phyloP scores from a whole-genome alignment of 345 rosid genomes.

The Microcos paniculata region DNA sequence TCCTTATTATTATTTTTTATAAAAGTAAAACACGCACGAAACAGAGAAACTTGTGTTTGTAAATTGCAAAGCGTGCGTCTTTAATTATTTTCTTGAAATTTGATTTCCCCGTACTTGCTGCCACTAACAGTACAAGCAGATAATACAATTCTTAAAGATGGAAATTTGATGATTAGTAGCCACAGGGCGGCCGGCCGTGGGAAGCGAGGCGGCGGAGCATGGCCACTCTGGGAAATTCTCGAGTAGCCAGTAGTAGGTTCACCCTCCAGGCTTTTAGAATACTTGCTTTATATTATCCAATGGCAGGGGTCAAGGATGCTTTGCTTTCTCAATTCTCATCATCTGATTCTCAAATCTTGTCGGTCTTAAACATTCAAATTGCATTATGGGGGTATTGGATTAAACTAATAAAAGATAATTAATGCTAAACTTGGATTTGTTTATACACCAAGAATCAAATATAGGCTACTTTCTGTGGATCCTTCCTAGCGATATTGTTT shows the following conservation, averaged over 20 bases:
- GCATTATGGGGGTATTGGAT: too few relatives aligned
- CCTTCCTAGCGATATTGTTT: background rate
- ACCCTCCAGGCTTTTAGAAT: background rate
- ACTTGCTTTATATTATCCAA: background rate
- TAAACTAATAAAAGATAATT: background rate
- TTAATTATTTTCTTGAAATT: background rate
- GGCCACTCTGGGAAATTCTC: too few relatives aligned
- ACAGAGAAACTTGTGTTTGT: background rate
- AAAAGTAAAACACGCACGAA: background rate
- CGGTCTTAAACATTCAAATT: background rate
- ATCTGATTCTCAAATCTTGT: background rate
- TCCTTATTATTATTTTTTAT: too few relatives aligned
- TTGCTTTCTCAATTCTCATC: background rate
- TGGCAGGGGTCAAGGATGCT: background rate
- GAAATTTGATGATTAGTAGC: too few relatives aligned
- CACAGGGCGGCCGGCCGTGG: too few relatives aligned
- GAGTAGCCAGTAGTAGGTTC: background rate
- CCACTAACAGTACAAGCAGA: too few relatives aligned
- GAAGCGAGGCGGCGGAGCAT: too few relatives aligned
- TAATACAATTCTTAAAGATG: too few relatives aligned
- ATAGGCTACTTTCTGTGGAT: background rate
- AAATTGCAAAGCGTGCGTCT: background rate
- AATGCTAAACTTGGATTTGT: background rate
- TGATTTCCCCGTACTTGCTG: too few relatives aligned
- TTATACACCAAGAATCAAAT: background rate